Base-by-base conservation (phyloP, 257 asterid species). In the Salvia hispanica region DNA sequence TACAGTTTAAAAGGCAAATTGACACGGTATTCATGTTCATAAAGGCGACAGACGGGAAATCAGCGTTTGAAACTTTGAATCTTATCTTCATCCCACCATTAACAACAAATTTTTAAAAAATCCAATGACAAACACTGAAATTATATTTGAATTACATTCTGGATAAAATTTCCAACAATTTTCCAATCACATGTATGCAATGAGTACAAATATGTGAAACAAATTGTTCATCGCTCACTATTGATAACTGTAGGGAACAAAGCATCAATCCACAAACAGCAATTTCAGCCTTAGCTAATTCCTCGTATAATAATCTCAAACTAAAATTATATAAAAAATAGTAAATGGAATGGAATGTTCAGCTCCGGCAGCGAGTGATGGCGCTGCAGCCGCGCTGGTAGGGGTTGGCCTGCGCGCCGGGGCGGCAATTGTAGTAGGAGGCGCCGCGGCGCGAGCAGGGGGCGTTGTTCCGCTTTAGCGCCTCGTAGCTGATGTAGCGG, bases 391-490 rank as follows among this genome's bases (percentile, higher is more conserved):
- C 96, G 64, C 98, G 98, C 44, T 58, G 0, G 84, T 93, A 93
- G 8, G 98, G 96, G 55, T 93, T 93, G 9, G 91, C 96, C 58
- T 72, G 88, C 4, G 94, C 97, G 36, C 98, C 96, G 4, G 96
- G 94, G 6, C 90, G 87, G 85, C 98, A 92, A 83, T 92, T 92
- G 78, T 92, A 92, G 83, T 90, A 90, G 4, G 98, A 93, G 8
- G 90, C 92, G 51, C 98, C 98, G 60, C 97, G 96, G 16, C 96
- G 81, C 5, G 98, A 93, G 86, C 98, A 93, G 36, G 96, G 98
- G 3, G 86, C 86, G 48, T 62, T 81, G 86, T 90, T 85, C 86
- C 92, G 81, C 90, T 74, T 85, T 66, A 92, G 88, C 53, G 98
- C 97, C 36, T 95, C 97, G 62, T 92, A 92, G 96, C 98, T 92